phyloP scores from a whole-genome alignment of 495 filamentous ascomycete genomes.

The Aspergillus homomorphus region DNA sequence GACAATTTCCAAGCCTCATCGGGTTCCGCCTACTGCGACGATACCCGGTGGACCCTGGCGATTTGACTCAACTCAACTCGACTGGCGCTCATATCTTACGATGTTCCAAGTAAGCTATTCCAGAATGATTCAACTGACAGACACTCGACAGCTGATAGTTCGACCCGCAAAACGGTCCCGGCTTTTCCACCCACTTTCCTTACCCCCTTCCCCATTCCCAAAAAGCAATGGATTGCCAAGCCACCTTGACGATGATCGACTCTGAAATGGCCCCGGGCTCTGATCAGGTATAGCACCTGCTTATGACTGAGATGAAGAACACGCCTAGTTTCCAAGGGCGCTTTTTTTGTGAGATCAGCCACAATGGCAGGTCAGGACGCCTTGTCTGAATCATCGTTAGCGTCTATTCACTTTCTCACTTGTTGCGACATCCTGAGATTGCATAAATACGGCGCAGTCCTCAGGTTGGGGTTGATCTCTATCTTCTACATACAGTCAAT shows the following conservation, averaged over 20 bases:
- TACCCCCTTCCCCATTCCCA: not conserved
- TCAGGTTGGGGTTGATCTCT: not conserved
- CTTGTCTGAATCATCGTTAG: slow-evolving; percentile 9
- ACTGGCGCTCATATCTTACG: slow-evolving; percentile 5
- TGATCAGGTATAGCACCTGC: slow-evolving; percentile 4
- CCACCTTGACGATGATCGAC: slow-evolving; percentile 6
- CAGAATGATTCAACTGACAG: not conserved
- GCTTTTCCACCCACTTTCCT: not conserved
- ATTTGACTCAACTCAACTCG: slow-evolving; percentile 1
- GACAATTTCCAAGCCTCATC: slow-evolving; percentile 4
- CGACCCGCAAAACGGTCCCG: not conserved
- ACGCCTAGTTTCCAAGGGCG: not conserved
- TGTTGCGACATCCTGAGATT: not conserved
- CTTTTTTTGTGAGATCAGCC: slow-evolving; percentile 4
- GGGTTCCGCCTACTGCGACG: slow-evolving; percentile 3
- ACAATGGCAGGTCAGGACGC: slow-evolving; percentile 2
- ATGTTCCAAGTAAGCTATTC: not conserved
- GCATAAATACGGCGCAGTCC: slow-evolving; percentile 4
- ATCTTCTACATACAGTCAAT: not conserved
- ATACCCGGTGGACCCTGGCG: slow-evolving; percentile 4
- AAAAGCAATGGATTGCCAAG: slow-evolving; percentile 4
- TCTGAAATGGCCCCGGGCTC: slow-evolving; percentile 5
- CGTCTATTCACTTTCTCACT: not conserved
- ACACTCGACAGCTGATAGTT: not conserved
- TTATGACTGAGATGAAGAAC: slow-evolving; percentile 5